phyloP scores from a whole-genome alignment of 805 yeast genomes.

The Lipomyces spencermartinsiae region DNA sequence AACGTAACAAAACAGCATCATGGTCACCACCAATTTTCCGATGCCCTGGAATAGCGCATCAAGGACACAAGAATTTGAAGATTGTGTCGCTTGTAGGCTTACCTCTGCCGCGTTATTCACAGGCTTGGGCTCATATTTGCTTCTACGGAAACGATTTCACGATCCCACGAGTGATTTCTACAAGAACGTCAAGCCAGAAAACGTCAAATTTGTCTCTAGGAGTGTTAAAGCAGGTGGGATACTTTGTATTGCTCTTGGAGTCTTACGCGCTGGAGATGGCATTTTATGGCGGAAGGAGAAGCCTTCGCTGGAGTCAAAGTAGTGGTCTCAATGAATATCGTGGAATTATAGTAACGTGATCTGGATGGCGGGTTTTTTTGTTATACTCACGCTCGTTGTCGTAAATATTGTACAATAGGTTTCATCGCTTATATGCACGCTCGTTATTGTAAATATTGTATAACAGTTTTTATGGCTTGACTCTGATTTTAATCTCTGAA shows the following conservation, averaged over 20 bases:
- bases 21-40: constrained; percentile 31
- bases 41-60: constrained; percentile 19
- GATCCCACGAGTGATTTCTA: constrained; percentile 31
- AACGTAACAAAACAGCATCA: background rate
- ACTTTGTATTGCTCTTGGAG: constrained; percentile 20
- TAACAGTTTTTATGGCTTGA: background rate
- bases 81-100: constrained; percentile 31
- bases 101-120: constrained; percentile 20
- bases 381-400: background rate
- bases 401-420: background rate
- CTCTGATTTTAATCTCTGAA: constrained; percentile 10
- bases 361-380: background rate
- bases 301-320: constrained; percentile 6
- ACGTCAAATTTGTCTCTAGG: constrained; percentile 19
- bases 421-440: background rate
- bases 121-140: constrained; percentile 30
- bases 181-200: constrained; percentile 29
- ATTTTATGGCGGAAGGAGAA: constrained; percentile 36
- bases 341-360: background rate
- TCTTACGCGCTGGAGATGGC: constrained; percentile 36
- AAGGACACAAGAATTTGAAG: constrained; percentile 23
- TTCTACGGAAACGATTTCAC: constrained; percentile 24
- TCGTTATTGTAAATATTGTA: background rate
- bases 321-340: background rate
- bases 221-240: constrained; percentile 18